Base-by-base conservation (phyloP, 139 green algal species). In the Chlamydomonas sphaeroides region DNA sequence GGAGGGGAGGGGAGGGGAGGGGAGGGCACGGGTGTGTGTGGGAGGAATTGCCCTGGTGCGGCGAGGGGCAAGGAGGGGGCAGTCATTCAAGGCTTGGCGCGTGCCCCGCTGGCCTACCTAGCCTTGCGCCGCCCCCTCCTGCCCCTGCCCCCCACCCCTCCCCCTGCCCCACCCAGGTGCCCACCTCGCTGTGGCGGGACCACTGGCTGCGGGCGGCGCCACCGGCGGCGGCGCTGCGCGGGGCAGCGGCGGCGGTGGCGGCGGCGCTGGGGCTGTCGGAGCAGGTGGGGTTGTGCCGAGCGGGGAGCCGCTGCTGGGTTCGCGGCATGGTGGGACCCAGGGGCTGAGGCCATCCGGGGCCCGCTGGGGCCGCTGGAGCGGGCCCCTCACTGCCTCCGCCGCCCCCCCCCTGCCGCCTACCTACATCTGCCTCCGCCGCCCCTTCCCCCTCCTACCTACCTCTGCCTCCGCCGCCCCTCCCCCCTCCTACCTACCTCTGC, bases 31-130 rank as follows among this genome's bases (percentile, higher is more conserved):
- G 32, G 38, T 15, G 7, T 18, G 38, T 56, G 63, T 85, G 89
- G 74, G 49, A 51, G 2, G 89, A 15, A 88, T 80, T 0, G 90
- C 91, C 18, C 42, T 90, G 20, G 65, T 97, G 53, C 90, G 95
- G n/a, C n/a, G n/a, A 20, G 28, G 30, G 30, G 59, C 25, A 38
- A 17, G 56, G 56, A 32, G 56, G 5, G 18, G 68, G 68, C 36
- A 61, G 42, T 21, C 14, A 33, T 69, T 35, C 6, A 45, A 45
- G 62, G 62, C 25, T 21, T 53, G 62, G 62, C n/a, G n/a, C 62
- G 6, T 28, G 39, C 28, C 25, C 62, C 7, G 62, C 28, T 68
- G 14, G 28, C 28, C 30, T 41, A 32, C 14, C 14, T 30, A 20
- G 30, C 32, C 32, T 21, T 69, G 33, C 35, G 51, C 25, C 17